A percentile compares a stretch with the other conserved stretches of the same genome.
Evolutionary conservation across 2,329 filamentous ascomycete species (phyloP).

Genomic region (Sarocladium oryzae): DNA sequence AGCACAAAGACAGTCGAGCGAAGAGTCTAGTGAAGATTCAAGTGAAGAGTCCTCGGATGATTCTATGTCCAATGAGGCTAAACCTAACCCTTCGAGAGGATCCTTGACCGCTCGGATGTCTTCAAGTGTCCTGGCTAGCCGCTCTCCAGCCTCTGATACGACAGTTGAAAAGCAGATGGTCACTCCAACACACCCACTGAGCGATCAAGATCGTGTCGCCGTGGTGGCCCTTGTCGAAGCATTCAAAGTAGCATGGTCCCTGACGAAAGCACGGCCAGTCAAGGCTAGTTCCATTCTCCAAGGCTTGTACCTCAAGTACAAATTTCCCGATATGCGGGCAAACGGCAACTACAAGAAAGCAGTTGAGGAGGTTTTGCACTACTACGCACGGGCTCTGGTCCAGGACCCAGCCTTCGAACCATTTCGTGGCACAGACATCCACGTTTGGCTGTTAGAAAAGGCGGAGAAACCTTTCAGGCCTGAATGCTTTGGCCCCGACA

Average conservation of each 20-base stretch:
- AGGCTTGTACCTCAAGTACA: constrained; percentile 26
- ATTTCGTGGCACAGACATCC: constrained; percentile 27
- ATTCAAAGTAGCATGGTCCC: background rate
- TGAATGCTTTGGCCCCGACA: constrained; percentile 20
- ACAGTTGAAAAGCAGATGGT: too few relatives aligned
- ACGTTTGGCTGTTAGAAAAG: constrained; percentile 26
- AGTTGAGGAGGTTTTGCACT: constrained; percentile 35
- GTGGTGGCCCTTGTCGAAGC: background rate
- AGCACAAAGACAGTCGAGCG: too few relatives aligned
- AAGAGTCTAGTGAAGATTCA: too few relatives aligned
- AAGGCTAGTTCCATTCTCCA: constrained; percentile 16
- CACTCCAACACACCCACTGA: background rate
- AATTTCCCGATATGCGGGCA: constrained; percentile 18
- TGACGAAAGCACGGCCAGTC: background rate
- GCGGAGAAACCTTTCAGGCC: constrained; percentile 21
- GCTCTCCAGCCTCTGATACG: too few relatives aligned
- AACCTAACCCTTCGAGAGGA: too few relatives aligned
- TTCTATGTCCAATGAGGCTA: too few relatives aligned
- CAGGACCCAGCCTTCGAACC: constrained; percentile 24
- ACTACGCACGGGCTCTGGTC: constrained; percentile 36
- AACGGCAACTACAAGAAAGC: constrained; percentile 33
- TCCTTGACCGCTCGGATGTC: too few relatives aligned
- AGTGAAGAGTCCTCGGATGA: too few relatives aligned
- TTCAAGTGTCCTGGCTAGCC: too few relatives aligned
- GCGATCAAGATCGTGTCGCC: background rate